Percentiles rank a stretch among this genome's conserved stretches.
These are phyloP conservation scores for Moricandia arvensis DNA, from an alignment of 345 rosid species.

Conservation along the genomic window DNA sequence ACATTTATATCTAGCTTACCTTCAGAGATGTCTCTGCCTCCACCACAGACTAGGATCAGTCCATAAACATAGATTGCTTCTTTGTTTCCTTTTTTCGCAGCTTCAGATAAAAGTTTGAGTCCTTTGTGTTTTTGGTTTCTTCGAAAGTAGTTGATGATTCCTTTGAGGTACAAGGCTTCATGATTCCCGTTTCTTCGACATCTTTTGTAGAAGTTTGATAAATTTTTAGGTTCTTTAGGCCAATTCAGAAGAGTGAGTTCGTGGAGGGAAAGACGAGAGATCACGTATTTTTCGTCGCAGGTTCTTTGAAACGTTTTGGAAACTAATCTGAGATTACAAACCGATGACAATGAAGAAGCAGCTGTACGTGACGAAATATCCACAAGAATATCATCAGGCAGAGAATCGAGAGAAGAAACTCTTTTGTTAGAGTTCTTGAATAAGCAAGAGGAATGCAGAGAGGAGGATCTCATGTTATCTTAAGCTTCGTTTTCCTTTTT, in stretches of 20 bases:
- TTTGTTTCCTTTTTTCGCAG: conserved; percentile 2
- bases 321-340: conserved; percentile 5
- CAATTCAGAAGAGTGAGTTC: neutral
- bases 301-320: neutral
- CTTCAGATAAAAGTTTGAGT: neutral
- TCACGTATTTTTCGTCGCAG: conserved; percentile 9
- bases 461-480: neutral
- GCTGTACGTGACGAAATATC: conserved; percentile 11
- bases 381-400: conserved; percentile 17
- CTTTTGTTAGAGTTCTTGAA: neutral
- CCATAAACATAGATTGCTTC: conserved; percentile 29
- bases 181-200: conserved; percentile 23
- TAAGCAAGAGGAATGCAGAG: neutral
- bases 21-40: neutral
- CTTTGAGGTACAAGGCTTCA: conserved; percentile 19
- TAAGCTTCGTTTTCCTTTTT: neutral
- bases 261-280: neutral
- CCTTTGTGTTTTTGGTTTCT: neutral
- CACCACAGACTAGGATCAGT: conserved; percentile 17
- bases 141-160: neutral
- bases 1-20: neutral
- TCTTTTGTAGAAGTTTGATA: neutral
- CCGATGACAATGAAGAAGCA: neutral
- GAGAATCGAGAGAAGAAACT: neutral
- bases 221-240: neutral